Evolutionary conservation across 805 yeast species (phyloP).

Genomic region (Cyberlindnera misumaiensis): DNA sequence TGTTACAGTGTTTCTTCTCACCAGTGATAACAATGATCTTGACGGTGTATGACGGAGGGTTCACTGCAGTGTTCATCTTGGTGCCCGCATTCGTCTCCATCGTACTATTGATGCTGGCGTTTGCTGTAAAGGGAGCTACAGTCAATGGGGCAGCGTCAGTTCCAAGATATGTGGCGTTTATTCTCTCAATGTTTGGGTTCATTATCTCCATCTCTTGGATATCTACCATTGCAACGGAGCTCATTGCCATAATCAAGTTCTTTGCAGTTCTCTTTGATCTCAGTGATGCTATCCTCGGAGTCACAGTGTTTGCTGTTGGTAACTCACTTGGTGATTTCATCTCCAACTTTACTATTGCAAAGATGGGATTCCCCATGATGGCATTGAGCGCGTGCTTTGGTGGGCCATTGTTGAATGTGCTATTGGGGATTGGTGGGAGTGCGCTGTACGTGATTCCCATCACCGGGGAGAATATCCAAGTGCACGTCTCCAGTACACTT

Average conservation of each 20-base stretch:
- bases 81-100: slow-evolving; percentile 5
- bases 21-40: slow-evolving; percentile 20
- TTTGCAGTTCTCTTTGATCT: slow-evolving; percentile 53
- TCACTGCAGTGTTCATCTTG: slow-evolving; percentile 1
- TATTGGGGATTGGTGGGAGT: slow-evolving; percentile 75
- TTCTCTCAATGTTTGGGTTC: slow-evolving; percentile 50
- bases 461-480: slow-evolving; percentile 21
- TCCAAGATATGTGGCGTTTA: background rate
- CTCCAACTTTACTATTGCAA: slow-evolving; percentile 75
- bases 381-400: slow-evolving; percentile 95
- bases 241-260: slow-evolving; percentile 59
- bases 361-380: slow-evolving; percentile 83
- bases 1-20: slow-evolving; percentile 26
- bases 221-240: slow-evolving; percentile 35
- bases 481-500: slow-evolving; percentile 34
- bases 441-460: slow-evolving; percentile 41
- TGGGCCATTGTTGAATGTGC: slow-evolving; percentile 74
- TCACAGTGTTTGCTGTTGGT: slow-evolving; percentile 89
- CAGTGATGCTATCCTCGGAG: slow-evolving; percentile 77
- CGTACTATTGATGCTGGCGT: slow-evolving; percentile 1
- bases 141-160: background rate
- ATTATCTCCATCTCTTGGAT: slow-evolving; percentile 65
- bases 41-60: slow-evolving; percentile 9
- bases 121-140: background rate
- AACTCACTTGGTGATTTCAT: slow-evolving; percentile 88